Conservation (phyloP, 106 monocot species). For the Dactylorhiza incarnata region DNA sequence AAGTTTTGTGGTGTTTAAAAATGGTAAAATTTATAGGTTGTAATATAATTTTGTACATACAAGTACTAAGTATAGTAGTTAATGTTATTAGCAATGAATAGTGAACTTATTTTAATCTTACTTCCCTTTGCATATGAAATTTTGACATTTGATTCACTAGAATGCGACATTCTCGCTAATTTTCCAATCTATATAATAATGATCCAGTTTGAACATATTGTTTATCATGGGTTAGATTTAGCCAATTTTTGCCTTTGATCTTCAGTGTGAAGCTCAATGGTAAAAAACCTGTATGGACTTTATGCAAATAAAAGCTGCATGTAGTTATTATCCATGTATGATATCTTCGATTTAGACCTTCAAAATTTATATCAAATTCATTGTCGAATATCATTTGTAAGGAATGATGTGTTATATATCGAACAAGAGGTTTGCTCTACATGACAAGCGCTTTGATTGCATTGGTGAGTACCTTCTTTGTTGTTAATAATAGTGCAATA, state of each 20-base stretch:
- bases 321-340: background rate
- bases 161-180: background rate
- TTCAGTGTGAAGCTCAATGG: too few relatives aligned
- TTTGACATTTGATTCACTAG: background rate
- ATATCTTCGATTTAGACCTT: background rate
- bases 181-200: background rate
- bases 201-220: background rate
- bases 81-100: slow-evolving; percentile 1
- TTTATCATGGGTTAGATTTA: background rate
- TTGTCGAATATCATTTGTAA: background rate
- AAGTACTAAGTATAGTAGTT: background rate
- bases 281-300: background rate
- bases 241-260: background rate
- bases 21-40: too few relatives aligned
- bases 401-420: too few relatives aligned
- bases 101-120: background rate
- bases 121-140: background rate
- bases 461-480: too few relatives aligned
- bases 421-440: too few relatives aligned
- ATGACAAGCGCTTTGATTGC: too few relatives aligned
- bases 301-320: background rate
- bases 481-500: too few relatives aligned
- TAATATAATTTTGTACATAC: background rate
- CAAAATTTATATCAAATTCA: background rate
- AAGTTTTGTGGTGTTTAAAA: too few relatives aligned